A percentile compares a stretch with the other conserved stretches of the same genome.
Evolutionary conservation across 768 basidiomycete genomes (phyloP).

Genomic region (Leccinum incarnatum): DNA sequence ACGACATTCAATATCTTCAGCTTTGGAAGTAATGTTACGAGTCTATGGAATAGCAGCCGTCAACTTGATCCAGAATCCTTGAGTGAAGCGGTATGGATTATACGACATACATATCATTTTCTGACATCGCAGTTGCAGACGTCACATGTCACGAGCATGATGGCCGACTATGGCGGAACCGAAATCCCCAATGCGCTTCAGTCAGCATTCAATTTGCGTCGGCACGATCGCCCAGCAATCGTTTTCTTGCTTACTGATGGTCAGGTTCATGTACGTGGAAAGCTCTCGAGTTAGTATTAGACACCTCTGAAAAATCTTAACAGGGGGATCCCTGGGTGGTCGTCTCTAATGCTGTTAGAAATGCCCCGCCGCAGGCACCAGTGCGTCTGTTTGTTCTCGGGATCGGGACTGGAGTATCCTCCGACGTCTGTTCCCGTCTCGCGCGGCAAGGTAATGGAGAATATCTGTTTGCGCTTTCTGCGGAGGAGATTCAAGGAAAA

Average conservation of each 20-base stretch:
- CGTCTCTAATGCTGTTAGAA: constrained; percentile 32
- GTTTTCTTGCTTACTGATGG: constrained; percentile 64
- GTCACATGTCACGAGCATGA: constrained; percentile 38
- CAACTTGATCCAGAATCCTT: constrained; percentile 33
- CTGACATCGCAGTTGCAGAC: constrained; percentile 33
- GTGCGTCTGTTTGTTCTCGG: constrained; percentile 58
- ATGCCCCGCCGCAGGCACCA: constrained; percentile 29
- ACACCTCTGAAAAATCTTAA: background rate
- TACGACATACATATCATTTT: background rate
- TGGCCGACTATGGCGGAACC: constrained; percentile 49
- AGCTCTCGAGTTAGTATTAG: background rate
- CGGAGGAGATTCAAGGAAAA: constrained; percentile 48
- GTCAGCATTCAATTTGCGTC: constrained; percentile 36
- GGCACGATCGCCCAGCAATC: constrained; percentile 38
- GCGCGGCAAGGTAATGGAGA: constrained; percentile 53
- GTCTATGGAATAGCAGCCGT: constrained; percentile 38
- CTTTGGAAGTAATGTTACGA: constrained; percentile 37
- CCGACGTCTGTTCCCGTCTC: constrained; percentile 50
- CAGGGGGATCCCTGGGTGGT: constrained; percentile 15
- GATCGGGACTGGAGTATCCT: constrained; percentile 51
- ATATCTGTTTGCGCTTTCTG: constrained; percentile 43
- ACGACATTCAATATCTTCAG: constrained; percentile 58
- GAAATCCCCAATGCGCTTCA: constrained; percentile 44
- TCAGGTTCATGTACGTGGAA: constrained; percentile 31
- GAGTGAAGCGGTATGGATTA: constrained; percentile 34